Conservation (phyloP, 2,329 filamentous ascomycete genomes). For the Plenodomus tracheiphilus region DNA sequence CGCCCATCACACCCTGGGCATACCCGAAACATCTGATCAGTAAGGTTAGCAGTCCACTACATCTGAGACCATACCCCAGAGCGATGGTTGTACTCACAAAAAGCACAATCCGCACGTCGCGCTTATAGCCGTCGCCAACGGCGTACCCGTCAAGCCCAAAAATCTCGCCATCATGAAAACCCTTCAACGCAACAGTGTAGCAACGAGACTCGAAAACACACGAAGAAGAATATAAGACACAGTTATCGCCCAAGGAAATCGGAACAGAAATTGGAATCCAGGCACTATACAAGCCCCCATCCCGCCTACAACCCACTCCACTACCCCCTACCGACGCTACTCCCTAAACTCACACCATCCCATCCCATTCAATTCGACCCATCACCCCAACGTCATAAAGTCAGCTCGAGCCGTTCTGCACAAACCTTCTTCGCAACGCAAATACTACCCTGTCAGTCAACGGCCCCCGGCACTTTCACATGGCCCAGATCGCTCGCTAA, state of each 20-base stretch:
- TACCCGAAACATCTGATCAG: constrained; percentile 54
- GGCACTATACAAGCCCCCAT: background rate
- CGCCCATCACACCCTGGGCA: constrained; percentile 70
- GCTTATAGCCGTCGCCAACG: constrained; percentile 26
- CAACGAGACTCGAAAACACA: no score
- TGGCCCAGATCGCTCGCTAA: background rate
- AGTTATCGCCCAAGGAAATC: no score
- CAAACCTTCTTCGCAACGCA: background rate
- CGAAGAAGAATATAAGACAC: background rate
- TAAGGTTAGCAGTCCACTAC: constrained; percentile 11
- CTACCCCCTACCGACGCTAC: background rate
- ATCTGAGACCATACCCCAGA: background rate
- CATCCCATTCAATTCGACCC: background rate
- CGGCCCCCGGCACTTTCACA: background rate
- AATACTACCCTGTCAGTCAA: background rate
- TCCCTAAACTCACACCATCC: background rate
- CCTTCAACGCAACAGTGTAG: background rate
- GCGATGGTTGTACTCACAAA: constrained; percentile 18
- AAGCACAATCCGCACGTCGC: constrained; percentile 32
- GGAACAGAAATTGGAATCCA: no score
- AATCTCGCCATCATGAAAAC: constrained; percentile 22
- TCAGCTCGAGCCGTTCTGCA: background rate
- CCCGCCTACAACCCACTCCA: background rate
- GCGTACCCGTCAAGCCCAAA: constrained; percentile 24
- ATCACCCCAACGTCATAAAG: background rate